A percentile compares a stretch with the other conserved stretches of the same genome.
Conservation (phyloP, 2,329 filamentous ascomycete species). For the Rachicladosporium sp. region DNA sequence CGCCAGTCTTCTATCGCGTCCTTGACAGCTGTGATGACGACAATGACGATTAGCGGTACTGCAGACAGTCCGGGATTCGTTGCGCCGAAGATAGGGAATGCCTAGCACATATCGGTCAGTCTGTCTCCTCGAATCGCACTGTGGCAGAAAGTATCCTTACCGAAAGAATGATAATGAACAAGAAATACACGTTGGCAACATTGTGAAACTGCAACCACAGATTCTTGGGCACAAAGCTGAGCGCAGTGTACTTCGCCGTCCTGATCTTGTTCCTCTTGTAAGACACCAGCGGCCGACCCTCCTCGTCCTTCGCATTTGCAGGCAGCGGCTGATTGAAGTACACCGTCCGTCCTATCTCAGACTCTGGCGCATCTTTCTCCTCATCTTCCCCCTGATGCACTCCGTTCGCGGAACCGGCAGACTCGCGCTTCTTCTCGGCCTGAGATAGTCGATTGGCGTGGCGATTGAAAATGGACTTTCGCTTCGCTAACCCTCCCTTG, state of each 20-base stretch:
- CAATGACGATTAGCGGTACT: slow-evolving; percentile 85
- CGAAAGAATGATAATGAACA: slow-evolving; percentile 86
- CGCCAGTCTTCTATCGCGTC: slow-evolving; percentile 94
- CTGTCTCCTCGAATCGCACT: neutral
- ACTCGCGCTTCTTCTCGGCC: slow-evolving; percentile 29
- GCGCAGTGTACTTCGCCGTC: slow-evolving; percentile 90
- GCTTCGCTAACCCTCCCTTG: slow-evolving; percentile 64
- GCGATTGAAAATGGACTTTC: slow-evolving; percentile 68
- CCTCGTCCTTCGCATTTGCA: slow-evolving; percentile 60
- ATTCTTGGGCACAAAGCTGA: slow-evolving; percentile 95
- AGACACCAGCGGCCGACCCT: slow-evolving; percentile 56
- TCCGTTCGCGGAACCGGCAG: slow-evolving; percentile 19
- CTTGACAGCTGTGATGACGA: slow-evolving; percentile 79
- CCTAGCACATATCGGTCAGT: slow-evolving; percentile 40
- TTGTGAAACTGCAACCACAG: slow-evolving; percentile 98
- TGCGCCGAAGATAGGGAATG: slow-evolving; percentile 91
- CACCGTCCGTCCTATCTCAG: slow-evolving; percentile 43
- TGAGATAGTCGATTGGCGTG: slow-evolving; percentile 17
- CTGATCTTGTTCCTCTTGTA: slow-evolving; percentile 93
- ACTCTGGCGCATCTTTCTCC: slow-evolving; percentile 25
- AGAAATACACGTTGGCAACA: slow-evolving; percentile 95
- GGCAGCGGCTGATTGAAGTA: slow-evolving; percentile 84
- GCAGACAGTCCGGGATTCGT: slow-evolving; percentile 80
- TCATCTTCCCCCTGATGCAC: slow-evolving; percentile 21
- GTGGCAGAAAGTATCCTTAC: slow-evolving; percentile 47